A percentile compares a stretch with the other conserved stretches of the same genome.
phyloP scores from a whole-genome alignment of 768 basidiomycete genomes.

The Rhodotorula paludigena region DNA sequence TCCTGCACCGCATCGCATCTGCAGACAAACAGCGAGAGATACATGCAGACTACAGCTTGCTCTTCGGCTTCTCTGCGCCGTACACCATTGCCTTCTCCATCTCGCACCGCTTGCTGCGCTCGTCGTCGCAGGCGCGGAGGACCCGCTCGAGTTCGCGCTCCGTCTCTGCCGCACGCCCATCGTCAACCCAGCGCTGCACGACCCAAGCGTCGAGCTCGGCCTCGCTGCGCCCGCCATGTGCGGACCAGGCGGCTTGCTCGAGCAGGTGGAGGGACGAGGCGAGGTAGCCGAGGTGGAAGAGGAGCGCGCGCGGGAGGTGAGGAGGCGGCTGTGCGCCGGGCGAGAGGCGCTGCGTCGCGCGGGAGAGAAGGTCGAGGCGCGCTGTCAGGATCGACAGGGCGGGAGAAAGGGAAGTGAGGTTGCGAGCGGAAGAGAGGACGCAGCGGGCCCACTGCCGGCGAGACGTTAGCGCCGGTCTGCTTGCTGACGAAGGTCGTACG shows the following conservation, averaged over 20 bases:
- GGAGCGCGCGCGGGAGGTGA: conserved; percentile 57
- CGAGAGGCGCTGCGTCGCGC: neutral
- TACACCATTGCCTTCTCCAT: conserved; percentile 15
- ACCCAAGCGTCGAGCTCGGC: conserved; percentile 54
- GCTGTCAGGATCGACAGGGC: conserved; percentile 46
- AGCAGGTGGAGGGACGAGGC: conserved; percentile 59
- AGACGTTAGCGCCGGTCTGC: conserved; percentile 38
- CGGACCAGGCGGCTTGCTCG: conserved; percentile 66
- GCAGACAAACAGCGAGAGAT: neutral
- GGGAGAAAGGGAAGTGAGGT: conserved; percentile 41
- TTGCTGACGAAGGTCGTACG: conserved; percentile 30
- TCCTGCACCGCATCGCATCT: neutral
- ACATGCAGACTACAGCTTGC: neutral
- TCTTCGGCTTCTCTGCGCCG: neutral
- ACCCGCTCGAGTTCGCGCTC: neutral
- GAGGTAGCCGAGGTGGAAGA: conserved; percentile 59
- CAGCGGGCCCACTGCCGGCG: conserved; percentile 3
- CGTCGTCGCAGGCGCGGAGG: neutral
- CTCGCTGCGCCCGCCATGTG: conserved; percentile 42
- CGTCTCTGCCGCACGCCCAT: conserved; percentile 38
- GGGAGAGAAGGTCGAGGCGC: conserved; percentile 47
- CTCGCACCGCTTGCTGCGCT: neutral
- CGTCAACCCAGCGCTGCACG: conserved; percentile 56
- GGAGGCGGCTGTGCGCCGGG: too few relatives aligned
- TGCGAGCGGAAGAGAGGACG: neutral